A percentile compares a stretch with the other conserved stretches of the same genome.
Conservation (phyloP, 495 filamentous ascomycete genomes). For the Chaetomium tenue region DNA sequence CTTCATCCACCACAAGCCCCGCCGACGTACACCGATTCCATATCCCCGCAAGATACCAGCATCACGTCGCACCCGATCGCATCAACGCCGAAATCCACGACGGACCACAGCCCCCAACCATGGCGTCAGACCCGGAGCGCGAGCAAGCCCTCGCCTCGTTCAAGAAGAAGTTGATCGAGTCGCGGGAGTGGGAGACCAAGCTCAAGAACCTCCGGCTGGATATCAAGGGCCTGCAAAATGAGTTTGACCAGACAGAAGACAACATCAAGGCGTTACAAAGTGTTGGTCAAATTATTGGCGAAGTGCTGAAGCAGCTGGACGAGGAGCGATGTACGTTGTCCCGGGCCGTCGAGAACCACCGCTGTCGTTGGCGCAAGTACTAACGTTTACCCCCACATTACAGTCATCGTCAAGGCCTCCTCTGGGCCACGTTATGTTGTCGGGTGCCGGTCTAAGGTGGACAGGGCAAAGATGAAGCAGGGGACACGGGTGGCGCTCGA, state of each 20-base stretch:
- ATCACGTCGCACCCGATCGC: neutral
- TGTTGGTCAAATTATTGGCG: conserved; percentile 98
- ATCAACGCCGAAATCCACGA: neutral
- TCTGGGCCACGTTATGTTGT: conserved; percentile 98
- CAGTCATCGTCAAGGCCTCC: conserved; percentile 79
- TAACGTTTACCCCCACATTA: neutral
- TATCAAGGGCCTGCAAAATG: conserved; percentile 90
- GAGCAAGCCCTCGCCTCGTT: conserved; percentile 81
- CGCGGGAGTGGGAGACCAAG: conserved; percentile 98
- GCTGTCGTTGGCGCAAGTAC: neutral
- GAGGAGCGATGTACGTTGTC: conserved; percentile 87
- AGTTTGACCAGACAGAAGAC: conserved; percentile 95
- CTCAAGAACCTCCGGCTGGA: conserved; percentile 86
- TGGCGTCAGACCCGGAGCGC: conserved; percentile 62
- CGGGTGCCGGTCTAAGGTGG: conserved; percentile 96
- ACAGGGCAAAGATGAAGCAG: conserved; percentile 95
- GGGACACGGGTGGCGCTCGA: conserved; percentile 97
- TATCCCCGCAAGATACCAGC: neutral
- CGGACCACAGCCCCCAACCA: conserved; percentile 18
- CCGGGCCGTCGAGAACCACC: neutral
- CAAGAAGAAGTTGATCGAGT: conserved; percentile 90
- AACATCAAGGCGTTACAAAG: conserved; percentile 99
- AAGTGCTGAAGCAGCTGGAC: conserved; percentile 97
- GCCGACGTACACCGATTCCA: neutral
- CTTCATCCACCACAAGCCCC: conserved; percentile 4